Conservation (phyloP, 306 rosid species). For the Lathyrus sativus region DNA sequence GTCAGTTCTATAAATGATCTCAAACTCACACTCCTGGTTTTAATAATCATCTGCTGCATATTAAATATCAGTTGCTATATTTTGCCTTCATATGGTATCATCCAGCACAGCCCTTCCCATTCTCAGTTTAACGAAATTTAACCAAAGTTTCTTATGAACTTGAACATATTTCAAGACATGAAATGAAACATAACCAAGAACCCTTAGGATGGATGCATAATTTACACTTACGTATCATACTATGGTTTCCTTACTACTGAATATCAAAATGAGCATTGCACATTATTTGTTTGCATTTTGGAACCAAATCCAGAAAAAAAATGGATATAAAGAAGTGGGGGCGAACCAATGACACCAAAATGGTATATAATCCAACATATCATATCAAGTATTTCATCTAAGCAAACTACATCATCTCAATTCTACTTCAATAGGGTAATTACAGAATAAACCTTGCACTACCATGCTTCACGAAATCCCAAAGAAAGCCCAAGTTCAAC, state of each 20-base stretch:
- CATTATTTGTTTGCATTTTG: neutral
- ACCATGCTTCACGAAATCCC: neutral
- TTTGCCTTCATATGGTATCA: neutral
- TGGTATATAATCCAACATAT: neutral
- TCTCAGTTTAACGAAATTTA: neutral
- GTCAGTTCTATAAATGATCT: neutral
- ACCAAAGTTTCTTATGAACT: neutral
- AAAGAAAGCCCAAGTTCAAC: neutral
- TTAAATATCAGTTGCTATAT: neutral
- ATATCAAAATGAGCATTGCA: neutral
- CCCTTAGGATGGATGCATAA: neutral
- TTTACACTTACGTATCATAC: neutral
- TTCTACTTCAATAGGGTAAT: neutral
- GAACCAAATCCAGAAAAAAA: neutral
- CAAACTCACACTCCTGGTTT: neutral
- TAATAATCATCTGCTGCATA: neutral
- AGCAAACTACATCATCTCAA: neutral
- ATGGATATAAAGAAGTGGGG: neutral
- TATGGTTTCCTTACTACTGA: neutral
- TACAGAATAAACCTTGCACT: neutral
- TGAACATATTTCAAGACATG: neutral
- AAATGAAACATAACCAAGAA: neutral
- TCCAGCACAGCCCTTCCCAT: neutral
- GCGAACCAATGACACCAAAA: neutral
- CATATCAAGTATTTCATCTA: neutral